phyloP scores from a whole-genome alignment of 2,329 filamentous ascomycete species.

The Basipetospora chlamydospora region DNA sequence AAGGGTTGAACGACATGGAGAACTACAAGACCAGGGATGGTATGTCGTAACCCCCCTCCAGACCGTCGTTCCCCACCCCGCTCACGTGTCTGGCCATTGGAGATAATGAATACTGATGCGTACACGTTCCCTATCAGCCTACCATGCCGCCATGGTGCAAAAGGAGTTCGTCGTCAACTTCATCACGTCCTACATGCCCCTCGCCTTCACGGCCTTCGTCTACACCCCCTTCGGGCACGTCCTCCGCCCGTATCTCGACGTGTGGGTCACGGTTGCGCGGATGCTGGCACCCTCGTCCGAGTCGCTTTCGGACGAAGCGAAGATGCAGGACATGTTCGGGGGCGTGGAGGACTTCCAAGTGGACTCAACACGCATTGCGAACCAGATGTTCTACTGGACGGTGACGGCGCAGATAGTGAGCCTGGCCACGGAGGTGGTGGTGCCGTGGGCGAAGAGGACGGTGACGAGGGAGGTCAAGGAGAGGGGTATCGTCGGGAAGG shows the following conservation, averaged over 20 bases:
- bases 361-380: slow-evolving; percentile 68
- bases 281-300: no score
- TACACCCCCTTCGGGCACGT: slow-evolving; percentile 83
- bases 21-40: slow-evolving; percentile 81
- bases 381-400: slow-evolving; percentile 92
- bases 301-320: no score
- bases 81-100: neutral
- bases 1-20: slow-evolving; percentile 64
- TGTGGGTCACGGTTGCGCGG: slow-evolving; percentile 62
- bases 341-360: slow-evolving; percentile 57
- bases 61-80: no score
- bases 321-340: no score
- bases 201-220: slow-evolving; percentile 86
- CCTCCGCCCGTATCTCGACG: slow-evolving; percentile 71
- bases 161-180: slow-evolving; percentile 97
- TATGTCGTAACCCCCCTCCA: slow-evolving; percentile 13
- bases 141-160: slow-evolving; percentile 70
- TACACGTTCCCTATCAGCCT: slow-evolving; percentile 39
- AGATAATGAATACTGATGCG: slow-evolving; percentile 8
- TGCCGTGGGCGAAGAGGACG: slow-evolving; percentile 72
- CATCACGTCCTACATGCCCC: slow-evolving; percentile 84
- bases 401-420: slow-evolving; percentile 88
- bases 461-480: slow-evolving; percentile 69
- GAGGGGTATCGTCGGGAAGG: slow-evolving; percentile 40
- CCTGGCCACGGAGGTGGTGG: slow-evolving; percentile 67